Evolutionary conservation across 2,329 filamentous ascomycete genomes (phyloP).

Genomic region (Pseudogymnoascus sp.): DNA sequence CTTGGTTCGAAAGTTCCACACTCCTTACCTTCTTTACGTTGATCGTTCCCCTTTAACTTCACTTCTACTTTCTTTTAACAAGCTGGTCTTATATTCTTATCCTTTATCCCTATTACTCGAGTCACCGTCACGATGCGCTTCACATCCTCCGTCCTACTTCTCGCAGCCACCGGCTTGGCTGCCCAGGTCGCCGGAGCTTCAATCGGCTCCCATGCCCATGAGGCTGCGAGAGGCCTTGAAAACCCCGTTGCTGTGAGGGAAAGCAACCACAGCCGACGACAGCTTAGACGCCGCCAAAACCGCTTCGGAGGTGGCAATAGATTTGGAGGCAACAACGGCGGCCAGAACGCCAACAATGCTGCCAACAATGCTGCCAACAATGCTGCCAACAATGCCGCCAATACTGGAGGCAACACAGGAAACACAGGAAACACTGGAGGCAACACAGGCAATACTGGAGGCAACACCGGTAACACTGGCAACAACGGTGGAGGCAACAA

Average conservation of each 20-base stretch:
- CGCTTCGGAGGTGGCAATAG: background rate
- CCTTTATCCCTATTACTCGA: background rate
- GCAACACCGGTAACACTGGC: slow-evolving; percentile 18
- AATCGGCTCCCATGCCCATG: background rate
- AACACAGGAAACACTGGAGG: slow-evolving; percentile 20
- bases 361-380: too few species aligned
- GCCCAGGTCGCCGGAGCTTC: slow-evolving; percentile 4
- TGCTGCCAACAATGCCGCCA: too few species aligned
- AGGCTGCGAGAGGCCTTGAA: background rate
- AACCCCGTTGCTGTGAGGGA: background rate
- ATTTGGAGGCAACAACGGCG: background rate
- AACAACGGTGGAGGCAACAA: slow-evolving; percentile 18
- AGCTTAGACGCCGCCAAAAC: slow-evolving; percentile 2
- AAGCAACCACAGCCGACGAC: background rate
- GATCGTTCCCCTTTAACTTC: slow-evolving; percentile 8
- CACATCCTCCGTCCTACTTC: background rate
- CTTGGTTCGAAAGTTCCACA: slow-evolving; percentile 5
- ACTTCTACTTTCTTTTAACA: background rate
- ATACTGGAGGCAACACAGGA: slow-evolving; percentile 11
- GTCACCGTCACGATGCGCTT: slow-evolving; percentile 6
- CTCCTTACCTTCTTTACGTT: slow-evolving; percentile 9
- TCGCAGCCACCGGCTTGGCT: slow-evolving; percentile 3
- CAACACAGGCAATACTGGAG: slow-evolving; percentile 16
- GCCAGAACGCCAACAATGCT: too few species aligned
- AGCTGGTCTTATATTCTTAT: slow-evolving; percentile 7